phyloP scores from a whole-genome alignment of 2,329 filamentous ascomycete genomes.

The Stagonosporopsis rhizophila region DNA sequence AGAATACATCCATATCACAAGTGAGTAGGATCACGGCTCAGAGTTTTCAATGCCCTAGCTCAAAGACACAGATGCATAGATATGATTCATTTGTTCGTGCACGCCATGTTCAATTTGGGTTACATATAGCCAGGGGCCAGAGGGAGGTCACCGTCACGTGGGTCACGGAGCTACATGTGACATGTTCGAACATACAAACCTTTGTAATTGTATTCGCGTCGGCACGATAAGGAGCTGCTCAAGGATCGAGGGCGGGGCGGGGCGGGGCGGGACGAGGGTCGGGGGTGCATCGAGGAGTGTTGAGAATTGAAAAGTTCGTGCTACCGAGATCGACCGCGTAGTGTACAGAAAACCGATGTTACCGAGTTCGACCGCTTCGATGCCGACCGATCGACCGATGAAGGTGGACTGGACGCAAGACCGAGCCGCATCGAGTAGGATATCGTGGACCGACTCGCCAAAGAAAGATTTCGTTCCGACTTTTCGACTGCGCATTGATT shows the following conservation, averaged over 20 bases:
- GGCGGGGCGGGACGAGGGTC: conserved; percentile 18
- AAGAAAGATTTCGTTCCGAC: conserved; percentile 41
- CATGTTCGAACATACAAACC: conserved; percentile 23
- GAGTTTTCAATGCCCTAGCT: not conserved
- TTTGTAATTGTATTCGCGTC: conserved; percentile 9
- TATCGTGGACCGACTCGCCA: conserved; percentile 47
- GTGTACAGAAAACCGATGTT: conserved; percentile 43
- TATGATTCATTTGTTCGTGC: not conserved
- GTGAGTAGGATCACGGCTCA: no score
- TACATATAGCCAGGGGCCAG: not conserved
- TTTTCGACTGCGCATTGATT: conserved; percentile 47
- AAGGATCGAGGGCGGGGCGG: conserved; percentile 5
- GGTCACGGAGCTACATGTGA: conserved; percentile 3
- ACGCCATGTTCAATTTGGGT: not conserved
- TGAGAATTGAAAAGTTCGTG: conserved; percentile 35
- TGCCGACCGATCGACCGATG: conserved; percentile 43
- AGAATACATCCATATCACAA: no score
- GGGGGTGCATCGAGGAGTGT: conserved; percentile 22
- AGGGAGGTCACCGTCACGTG: conserved; percentile 10
- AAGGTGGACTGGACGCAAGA: conserved; percentile 31
- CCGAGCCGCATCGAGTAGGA: conserved; percentile 44
- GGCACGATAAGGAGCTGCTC: conserved; percentile 1
- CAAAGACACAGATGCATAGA: no score
- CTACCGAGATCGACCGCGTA: conserved; percentile 47
- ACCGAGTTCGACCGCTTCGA: conserved; percentile 41